A percentile compares a stretch with the other conserved stretches of the same genome.
Conservation (phyloP, 2,329 filamentous ascomycete genomes). For the Elsinoe perseae region DNA sequence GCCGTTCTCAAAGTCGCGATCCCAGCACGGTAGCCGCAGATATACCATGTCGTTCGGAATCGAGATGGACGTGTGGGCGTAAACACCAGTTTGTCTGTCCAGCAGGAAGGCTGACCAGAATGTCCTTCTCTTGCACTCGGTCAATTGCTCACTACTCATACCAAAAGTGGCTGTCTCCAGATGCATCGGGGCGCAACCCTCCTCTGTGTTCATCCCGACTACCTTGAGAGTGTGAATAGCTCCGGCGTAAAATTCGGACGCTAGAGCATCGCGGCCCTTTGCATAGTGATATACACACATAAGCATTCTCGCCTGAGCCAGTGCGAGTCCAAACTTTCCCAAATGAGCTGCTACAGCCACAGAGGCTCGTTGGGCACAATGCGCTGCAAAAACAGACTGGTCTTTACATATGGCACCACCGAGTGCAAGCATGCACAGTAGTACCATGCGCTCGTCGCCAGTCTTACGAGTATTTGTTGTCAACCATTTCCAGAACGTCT, state of each 20-base stretch:
- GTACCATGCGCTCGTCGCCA: slow-evolving; percentile 47
- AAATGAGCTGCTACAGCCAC: slow-evolving; percentile 48
- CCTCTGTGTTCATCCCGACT: slow-evolving; percentile 57
- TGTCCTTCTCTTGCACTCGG: slow-evolving; percentile 61
- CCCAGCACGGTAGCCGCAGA: slow-evolving; percentile 56
- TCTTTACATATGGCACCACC: slow-evolving; percentile 50
- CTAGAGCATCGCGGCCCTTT: slow-evolving; percentile 50
- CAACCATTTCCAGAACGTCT: slow-evolving; percentile 49
- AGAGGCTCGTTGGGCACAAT: slow-evolving; percentile 49
- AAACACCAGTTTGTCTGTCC: slow-evolving; percentile 55
- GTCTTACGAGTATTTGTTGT: slow-evolving; percentile 37
- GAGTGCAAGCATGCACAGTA: slow-evolving; percentile 53
- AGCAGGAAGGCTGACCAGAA: slow-evolving; percentile 66
- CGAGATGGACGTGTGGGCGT: slow-evolving; percentile 42
- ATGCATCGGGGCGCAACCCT: slow-evolving; percentile 30
- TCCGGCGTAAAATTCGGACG: slow-evolving; percentile 56
- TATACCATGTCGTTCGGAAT: slow-evolving; percentile 60
- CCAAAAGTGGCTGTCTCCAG: slow-evolving; percentile 22
- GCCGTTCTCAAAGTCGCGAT: slow-evolving; percentile 55
- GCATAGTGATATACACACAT: slow-evolving; percentile 60
- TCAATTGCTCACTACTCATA: slow-evolving; percentile 36
- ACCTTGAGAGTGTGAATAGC: slow-evolving; percentile 54
- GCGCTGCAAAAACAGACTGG: slow-evolving; percentile 33
- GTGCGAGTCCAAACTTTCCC: slow-evolving; percentile 51
- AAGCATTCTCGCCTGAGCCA: slow-evolving; percentile 60